Conservation (phyloP, 768 basidiomycete species). For the Mycena amicta region DNA sequence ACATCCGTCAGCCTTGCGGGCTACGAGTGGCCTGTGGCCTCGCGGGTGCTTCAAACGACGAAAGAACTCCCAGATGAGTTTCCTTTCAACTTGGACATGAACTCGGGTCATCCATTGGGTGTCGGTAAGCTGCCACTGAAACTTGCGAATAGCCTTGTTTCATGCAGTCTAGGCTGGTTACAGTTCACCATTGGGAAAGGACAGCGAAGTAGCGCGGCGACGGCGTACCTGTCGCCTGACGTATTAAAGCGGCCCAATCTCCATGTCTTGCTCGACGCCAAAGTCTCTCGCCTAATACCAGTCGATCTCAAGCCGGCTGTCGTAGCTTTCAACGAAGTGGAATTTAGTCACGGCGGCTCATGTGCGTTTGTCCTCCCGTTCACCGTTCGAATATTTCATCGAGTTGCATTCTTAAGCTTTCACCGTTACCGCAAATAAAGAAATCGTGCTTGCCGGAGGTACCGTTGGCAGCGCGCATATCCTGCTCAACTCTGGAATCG, state of each 20-base stretch:
- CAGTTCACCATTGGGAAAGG: slow-evolving; percentile 29
- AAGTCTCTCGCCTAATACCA: no score
- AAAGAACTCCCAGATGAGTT: slow-evolving; percentile 35
- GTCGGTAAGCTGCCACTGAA: slow-evolving; percentile 24
- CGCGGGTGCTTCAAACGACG: slow-evolving; percentile 38
- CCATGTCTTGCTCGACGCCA: slow-evolving; percentile 31
- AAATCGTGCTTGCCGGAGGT: slow-evolving; percentile 37
- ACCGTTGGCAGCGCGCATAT: slow-evolving; percentile 34
- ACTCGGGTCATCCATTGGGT: slow-evolving; percentile 35
- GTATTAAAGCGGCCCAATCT: slow-evolving; percentile 31
- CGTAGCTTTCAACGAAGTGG: slow-evolving; percentile 25
- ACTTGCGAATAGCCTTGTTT: neutral
- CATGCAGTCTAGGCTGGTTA: slow-evolving; percentile 26
- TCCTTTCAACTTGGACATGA: slow-evolving; percentile 38
- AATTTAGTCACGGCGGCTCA: slow-evolving; percentile 22
- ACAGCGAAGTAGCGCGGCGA: slow-evolving; percentile 34
- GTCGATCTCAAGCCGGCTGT: no score
- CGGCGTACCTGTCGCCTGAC: slow-evolving; percentile 32
- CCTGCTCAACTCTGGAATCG: slow-evolving; percentile 34
- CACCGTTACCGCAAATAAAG: slow-evolving; percentile 27
- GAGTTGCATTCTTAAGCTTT: slow-evolving; percentile 7
- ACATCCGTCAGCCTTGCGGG: slow-evolving; percentile 36
- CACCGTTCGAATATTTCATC: neutral
- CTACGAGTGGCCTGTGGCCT: slow-evolving; percentile 32
- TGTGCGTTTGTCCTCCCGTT: slow-evolving; percentile 1